phyloP scores from a whole-genome alignment of 305 asterid genomes.

The Plantago coronopus region DNA sequence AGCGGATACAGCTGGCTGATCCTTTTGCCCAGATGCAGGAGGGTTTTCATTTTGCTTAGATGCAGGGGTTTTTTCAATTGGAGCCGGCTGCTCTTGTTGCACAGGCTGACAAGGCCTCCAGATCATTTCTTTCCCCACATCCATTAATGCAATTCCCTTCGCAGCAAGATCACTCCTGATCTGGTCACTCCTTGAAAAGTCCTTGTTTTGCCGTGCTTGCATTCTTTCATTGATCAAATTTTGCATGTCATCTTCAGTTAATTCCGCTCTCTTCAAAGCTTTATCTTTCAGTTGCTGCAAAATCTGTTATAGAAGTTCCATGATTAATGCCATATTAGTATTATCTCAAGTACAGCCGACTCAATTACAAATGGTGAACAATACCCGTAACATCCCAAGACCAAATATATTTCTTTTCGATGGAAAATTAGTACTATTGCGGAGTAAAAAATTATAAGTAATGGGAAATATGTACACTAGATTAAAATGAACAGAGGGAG shows the following conservation, averaged over 20 bases:
- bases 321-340: background rate
- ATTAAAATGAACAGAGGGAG: too few relatives aligned
- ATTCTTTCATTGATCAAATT: constrained; percentile 52
- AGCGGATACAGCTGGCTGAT: too few relatives aligned
- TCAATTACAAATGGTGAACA: too few relatives aligned
- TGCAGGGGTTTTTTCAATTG: background rate
- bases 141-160: constrained; percentile 79
- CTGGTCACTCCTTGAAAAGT: constrained; percentile 56
- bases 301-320: constrained; percentile 34
- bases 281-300: constrained; percentile 65
- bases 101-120: constrained; percentile 82
- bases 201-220: constrained; percentile 55
- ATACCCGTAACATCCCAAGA: too few relatives aligned
- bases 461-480: too few relatives aligned
- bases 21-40: too few relatives aligned
- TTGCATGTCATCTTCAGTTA: constrained; percentile 57
- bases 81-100: constrained; percentile 28
- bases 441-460: too few relatives aligned
- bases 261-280: constrained; percentile 61
- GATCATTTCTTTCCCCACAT: constrained; percentile 59
- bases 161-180: constrained; percentile 55
- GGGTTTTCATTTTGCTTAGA: too few relatives aligned
- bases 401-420: too few relatives aligned
- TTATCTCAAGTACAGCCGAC: too few relatives aligned
- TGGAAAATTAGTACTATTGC: too few relatives aligned